Evolutionary conservation across 2,329 filamentous ascomycete species (phyloP).

Genomic region (Fusarium clavum): DNA sequence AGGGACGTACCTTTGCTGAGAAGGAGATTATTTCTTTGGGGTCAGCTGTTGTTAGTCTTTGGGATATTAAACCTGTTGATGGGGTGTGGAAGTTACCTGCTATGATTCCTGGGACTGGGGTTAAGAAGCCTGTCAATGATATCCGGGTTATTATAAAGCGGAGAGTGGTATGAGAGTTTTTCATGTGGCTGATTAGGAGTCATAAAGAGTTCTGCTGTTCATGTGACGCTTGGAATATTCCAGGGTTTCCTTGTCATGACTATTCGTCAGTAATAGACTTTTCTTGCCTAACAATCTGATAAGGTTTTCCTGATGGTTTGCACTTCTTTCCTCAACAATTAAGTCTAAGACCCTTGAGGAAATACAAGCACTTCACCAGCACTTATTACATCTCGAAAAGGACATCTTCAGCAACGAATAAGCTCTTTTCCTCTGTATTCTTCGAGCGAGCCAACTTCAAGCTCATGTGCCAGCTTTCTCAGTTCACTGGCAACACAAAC

Average conservation of each 20-base stretch:
- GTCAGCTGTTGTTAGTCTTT: slow-evolving; percentile 32
- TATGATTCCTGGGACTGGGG: slow-evolving; percentile 28
- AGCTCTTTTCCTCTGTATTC: no score
- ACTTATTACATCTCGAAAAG: background rate
- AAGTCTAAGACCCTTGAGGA: background rate
- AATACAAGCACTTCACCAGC: background rate
- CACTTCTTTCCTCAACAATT: background rate
- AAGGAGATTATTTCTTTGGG: slow-evolving; percentile 37
- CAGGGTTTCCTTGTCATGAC: background rate
- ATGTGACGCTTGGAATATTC: background rate
- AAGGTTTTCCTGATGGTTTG: background rate
- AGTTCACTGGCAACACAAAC: no score
- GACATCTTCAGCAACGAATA: no score
- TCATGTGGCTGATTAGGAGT: background rate
- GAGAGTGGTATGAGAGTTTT: background rate
- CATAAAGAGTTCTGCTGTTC: background rate
- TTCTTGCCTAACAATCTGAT: background rate
- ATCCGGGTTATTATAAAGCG: slow-evolving; percentile 38
- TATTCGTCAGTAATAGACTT: background rate
- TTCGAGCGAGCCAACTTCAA: no score
- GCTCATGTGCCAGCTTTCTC: no score
- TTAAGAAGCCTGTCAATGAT: slow-evolving; percentile 27
- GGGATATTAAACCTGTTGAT: slow-evolving; percentile 25
- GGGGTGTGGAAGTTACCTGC: slow-evolving; percentile 27
- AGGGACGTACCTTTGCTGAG: slow-evolving; percentile 44